These are phyloP conservation scores for Fusarium newnesense DNA, from an alignment of 2,329 filamentous ascomycete genomes.

Conservation along the genomic window DNA sequence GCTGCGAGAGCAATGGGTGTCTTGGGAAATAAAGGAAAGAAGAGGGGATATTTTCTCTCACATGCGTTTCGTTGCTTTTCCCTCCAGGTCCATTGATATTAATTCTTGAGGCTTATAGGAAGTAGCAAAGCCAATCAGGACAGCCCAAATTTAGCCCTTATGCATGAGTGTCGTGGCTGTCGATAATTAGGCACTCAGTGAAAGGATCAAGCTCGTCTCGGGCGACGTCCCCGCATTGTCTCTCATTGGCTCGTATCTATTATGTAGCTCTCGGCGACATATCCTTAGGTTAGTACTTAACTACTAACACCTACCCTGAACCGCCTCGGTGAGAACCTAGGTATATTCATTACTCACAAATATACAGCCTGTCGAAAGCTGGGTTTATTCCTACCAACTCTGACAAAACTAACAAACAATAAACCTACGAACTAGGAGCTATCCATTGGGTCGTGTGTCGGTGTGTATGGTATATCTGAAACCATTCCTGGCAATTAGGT, in stretches of 20 bases:
- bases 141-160: slow-evolving; percentile 30
- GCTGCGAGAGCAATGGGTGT: background rate
- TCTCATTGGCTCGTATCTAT: slow-evolving; percentile 29
- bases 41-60: background rate
- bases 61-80: background rate
- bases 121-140: slow-evolving; percentile 21
- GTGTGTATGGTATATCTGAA: background rate
- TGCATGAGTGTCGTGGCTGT: slow-evolving; percentile 61
- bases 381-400: background rate
- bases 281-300: background rate
- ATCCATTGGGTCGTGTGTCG: background rate
- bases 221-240: slow-evolving; percentile 33
- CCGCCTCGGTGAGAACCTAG: background rate
- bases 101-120: slow-evolving; percentile 23
- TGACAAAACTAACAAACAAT: background rate
- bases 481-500: background rate
- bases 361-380: background rate
- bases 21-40: background rate
- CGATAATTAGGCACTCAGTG: slow-evolving; percentile 42
- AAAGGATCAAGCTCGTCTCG: slow-evolving; percentile 49
- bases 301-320: slow-evolving; percentile 13
- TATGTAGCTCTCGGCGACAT: background rate
- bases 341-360: slow-evolving; percentile 7
- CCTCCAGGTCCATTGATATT: background rate
- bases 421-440: background rate